Evolutionary conservation across 2,329 filamentous ascomycete species (phyloP).

Genomic region (Talaromyces islandicus): DNA sequence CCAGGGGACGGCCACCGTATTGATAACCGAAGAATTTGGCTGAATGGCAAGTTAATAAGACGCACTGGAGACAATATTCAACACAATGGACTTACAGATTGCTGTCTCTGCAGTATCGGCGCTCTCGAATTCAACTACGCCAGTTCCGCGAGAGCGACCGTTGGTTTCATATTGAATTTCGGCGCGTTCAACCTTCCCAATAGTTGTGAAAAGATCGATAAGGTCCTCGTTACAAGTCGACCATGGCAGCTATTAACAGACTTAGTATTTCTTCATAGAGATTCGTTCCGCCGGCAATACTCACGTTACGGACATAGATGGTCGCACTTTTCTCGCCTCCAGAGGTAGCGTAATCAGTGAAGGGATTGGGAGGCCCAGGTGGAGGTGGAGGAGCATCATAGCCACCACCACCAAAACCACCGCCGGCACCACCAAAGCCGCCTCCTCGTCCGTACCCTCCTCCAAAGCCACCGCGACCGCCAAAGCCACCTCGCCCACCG

Average conservation of each 20-base stretch:
- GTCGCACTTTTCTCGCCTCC: constrained; percentile 75
- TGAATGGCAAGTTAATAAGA: constrained; percentile 19
- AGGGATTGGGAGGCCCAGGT: constrained; percentile 67
- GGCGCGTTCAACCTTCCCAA: constrained; percentile 96
- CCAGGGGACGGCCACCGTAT: constrained; percentile 90
- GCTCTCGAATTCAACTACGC: constrained; percentile 89
- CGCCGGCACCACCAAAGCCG: constrained; percentile 48
- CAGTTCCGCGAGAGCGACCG: constrained; percentile 87
- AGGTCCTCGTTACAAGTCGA: constrained; percentile 98
- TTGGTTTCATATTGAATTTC: constrained; percentile 98
- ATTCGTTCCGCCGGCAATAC: constrained; percentile 34
- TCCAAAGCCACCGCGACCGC: constrained; percentile 41
- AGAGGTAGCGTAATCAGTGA: constrained; percentile 85
- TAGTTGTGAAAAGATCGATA: constrained; percentile 93
- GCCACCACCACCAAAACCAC: constrained; percentile 43
- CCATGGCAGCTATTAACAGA: constrained; percentile 71
- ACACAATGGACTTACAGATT: constrained; percentile 52
- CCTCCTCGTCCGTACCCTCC: constrained; percentile 38
- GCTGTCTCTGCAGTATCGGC: constrained; percentile 82
- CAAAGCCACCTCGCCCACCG: constrained; percentile 50
- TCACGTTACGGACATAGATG: constrained; percentile 96
- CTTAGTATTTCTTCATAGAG: neutral
- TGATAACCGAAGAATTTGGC: constrained; percentile 97
- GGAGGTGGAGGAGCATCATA: constrained; percentile 37
- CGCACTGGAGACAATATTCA: neutral